A percentile compares a stretch with the other conserved stretches of the same genome.
Conservation (phyloP, 371 early-diverging fungal species). For the Zychaea mexicana region DNA sequence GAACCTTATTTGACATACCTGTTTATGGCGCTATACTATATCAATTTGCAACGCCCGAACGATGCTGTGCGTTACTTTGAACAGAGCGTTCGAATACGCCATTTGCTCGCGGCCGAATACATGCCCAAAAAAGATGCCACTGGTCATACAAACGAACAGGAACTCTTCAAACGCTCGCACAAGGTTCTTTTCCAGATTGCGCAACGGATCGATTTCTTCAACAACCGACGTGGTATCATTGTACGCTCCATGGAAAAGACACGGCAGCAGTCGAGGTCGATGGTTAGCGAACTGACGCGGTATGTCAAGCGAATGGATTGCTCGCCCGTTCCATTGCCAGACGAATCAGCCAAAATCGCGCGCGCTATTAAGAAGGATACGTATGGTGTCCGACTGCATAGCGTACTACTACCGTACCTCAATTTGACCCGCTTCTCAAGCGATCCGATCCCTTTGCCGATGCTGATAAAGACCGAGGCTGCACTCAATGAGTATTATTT, state of each 20-base stretch:
- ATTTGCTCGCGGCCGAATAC: conserved; percentile 22
- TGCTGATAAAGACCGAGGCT: conserved; percentile 27
- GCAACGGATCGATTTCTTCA: conserved; percentile 23
- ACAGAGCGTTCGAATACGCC: conserved; percentile 33
- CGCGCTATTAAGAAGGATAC: conserved; percentile 29
- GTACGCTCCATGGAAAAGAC: conserved; percentile 4
- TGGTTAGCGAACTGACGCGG: background rate
- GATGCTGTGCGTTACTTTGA: conserved; percentile 37
- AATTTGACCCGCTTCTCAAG: conserved; percentile 19
- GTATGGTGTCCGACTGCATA: conserved; percentile 12
- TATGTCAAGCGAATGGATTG: background rate
- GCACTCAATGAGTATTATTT: conserved; percentile 24
- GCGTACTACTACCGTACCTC: conserved; percentile 18
- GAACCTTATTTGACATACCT: conserved; percentile 33
- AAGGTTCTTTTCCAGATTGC: conserved; percentile 15
- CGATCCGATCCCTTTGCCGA: conserved; percentile 25
- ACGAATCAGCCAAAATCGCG: conserved; percentile 18
- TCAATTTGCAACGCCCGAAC: conserved; percentile 31
- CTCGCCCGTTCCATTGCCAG: conserved; percentile 18
- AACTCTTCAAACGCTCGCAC: conserved; percentile 37
- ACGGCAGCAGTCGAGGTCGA: background rate
- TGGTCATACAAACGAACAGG: conserved; percentile 19
- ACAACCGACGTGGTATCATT: conserved; percentile 35
- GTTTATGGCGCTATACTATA: conserved; percentile 31
- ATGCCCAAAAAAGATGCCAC: conserved; percentile 2